These are phyloP conservation scores for Leccinum cinnamomeum DNA, from an alignment of 1,284 basidiomycete species.

Conservation along the genomic window DNA sequence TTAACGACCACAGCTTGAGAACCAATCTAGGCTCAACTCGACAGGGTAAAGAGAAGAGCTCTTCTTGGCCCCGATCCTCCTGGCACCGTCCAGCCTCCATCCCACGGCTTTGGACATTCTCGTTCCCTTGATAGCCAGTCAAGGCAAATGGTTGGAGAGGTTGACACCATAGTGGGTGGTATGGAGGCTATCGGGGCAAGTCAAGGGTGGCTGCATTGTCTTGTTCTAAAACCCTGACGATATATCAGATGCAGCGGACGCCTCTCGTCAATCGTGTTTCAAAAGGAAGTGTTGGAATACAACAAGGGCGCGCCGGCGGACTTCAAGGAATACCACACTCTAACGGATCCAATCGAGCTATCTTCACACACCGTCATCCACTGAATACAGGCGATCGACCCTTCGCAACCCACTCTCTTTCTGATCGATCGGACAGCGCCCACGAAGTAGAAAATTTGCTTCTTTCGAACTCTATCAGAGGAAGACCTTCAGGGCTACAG, in stretches of 20 bases:
- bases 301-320: constrained; percentile 28
- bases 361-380: constrained; percentile 29
- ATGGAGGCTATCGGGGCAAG: constrained; percentile 69
- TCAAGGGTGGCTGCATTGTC: background rate
- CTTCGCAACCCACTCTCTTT: constrained; percentile 41
- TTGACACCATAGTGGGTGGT: constrained; percentile 59
- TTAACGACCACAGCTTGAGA: constrained; percentile 42
- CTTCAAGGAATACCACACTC: constrained; percentile 19
- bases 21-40: constrained; percentile 50
- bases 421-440: constrained; percentile 65
- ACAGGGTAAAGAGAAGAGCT: constrained; percentile 79
- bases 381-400: constrained; percentile 40
- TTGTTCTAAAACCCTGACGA: constrained; percentile 3
- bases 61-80: constrained; percentile 47
- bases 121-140: constrained; percentile 22
- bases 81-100: constrained; percentile 16
- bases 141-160: constrained; percentile 26
- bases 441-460: constrained; percentile 70
- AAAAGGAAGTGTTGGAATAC: constrained; percentile 33
- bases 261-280: constrained; percentile 57
- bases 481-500: constrained; percentile 15
- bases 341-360: constrained; percentile 12
- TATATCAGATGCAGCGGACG: constrained; percentile 66
- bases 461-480: constrained; percentile 30
- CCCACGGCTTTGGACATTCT: constrained; percentile 16